These are phyloP conservation scores for Babesia divergens DNA, from an alignment of 169 alveolate genomes.

Conservation along the genomic window DNA sequence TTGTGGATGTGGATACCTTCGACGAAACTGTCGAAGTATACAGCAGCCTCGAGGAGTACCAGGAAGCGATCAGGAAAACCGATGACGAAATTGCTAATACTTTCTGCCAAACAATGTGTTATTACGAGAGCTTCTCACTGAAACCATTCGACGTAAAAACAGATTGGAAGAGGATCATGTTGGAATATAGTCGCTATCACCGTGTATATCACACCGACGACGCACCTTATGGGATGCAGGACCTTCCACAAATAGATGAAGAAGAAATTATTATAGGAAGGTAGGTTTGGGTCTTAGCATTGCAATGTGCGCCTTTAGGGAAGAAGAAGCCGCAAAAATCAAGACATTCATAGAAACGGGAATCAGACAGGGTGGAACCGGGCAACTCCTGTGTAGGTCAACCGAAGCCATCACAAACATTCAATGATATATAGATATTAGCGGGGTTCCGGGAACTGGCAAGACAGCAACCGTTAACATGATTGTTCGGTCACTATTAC, in stretches of 20 bases:
- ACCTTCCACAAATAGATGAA: neutral
- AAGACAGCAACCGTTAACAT: conserved; percentile 79
- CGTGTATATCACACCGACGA: conserved; percentile 17
- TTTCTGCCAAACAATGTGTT: conserved; percentile 44
- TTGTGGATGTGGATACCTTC: conserved; percentile 48
- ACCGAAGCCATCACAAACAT: neutral
- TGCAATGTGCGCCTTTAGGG: conserved; percentile 65
- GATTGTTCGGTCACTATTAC: conserved; percentile 50
- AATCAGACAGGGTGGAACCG: conserved; percentile 78
- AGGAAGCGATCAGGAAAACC: conserved; percentile 18
- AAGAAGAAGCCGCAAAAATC: conserved; percentile 69
- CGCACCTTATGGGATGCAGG: neutral
- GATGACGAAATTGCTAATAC: conserved; percentile 52
- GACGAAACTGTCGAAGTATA: conserved; percentile 54
- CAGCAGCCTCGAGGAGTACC: conserved; percentile 32
- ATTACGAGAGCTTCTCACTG: conserved; percentile 31
- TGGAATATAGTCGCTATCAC: conserved; percentile 56
- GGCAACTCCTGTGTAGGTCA: conserved; percentile 68
- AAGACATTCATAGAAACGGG: conserved; percentile 71
- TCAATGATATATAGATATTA: conserved; percentile 31
- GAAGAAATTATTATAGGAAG: conserved; percentile 21
- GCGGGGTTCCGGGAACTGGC: conserved; percentile 85
- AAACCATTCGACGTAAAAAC: conserved; percentile 38
- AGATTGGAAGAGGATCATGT: conserved; percentile 55
- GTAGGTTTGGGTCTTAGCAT: neutral